Conservation (phyloP, 179 eudicot species). For the Gypsophila paniculata region DNA sequence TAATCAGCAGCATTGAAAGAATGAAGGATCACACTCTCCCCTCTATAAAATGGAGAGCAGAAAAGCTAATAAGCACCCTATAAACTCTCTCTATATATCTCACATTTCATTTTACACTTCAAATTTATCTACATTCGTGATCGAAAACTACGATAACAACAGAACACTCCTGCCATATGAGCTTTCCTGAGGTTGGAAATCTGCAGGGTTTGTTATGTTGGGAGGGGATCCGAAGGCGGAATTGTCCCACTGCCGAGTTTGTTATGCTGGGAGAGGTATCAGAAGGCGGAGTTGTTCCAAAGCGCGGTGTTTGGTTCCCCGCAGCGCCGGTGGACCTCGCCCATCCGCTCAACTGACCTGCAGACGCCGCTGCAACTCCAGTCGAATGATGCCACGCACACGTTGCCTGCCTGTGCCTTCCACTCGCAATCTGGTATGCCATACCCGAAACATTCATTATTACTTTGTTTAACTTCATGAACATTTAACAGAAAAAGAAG, state of each 20-base stretch:
- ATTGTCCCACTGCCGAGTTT: background rate
- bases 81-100: conserved; percentile 16
- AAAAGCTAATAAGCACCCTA: conserved; percentile 23
- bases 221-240: no score
- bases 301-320: conserved; percentile 71
- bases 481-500: background rate
- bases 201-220: no score
- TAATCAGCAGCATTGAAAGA: no score
- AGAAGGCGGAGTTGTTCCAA: conserved; percentile 56
- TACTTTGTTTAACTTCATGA: background rate
- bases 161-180: conserved; percentile 24
- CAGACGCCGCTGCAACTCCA: conserved; percentile 92
- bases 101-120: conserved; percentile 24
- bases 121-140: conserved; percentile 32
- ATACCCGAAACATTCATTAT: no score
- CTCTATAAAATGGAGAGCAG: conserved; percentile 33
- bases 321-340: conserved; percentile 76
- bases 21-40: no score
- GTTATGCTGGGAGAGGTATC: background rate
- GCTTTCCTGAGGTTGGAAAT: conserved; percentile 43
- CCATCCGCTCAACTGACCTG: conserved; percentile 68
- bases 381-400: conserved; percentile 84
- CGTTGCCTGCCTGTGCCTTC: conserved; percentile 92
- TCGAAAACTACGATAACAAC: no score
- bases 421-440: conserved; percentile 70